Conservation (phyloP, 371 early-diverging fungal genomes). For the Cokeromyces recurvatus region DNA sequence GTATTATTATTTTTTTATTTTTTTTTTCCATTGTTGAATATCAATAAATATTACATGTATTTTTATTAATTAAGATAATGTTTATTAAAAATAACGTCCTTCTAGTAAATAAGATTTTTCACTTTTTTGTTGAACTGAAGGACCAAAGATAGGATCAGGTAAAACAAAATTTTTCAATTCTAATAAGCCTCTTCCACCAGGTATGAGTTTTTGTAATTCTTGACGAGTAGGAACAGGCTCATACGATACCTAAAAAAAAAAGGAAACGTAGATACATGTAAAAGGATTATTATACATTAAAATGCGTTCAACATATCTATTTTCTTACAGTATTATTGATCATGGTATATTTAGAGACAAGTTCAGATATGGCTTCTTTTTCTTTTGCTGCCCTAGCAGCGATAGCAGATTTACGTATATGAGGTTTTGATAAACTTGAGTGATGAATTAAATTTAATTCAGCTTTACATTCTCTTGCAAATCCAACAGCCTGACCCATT, state of each 20-base stretch:
- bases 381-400: constrained; percentile 51
- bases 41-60: no score
- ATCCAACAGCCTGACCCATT: constrained; percentile 59
- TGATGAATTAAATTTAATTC: constrained; percentile 49
- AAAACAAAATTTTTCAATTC: constrained; percentile 44
- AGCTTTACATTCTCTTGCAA: constrained; percentile 50
- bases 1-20: no score
- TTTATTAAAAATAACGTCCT: constrained; percentile 21
- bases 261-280: no score
- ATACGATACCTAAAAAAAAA: constrained; percentile 40
- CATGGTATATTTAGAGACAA: constrained; percentile 41
- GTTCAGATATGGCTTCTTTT: constrained; percentile 44
- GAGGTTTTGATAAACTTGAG: constrained; percentile 42
- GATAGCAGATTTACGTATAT: constrained; percentile 38
- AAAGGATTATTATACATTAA: no score
- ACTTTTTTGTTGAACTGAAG: constrained; percentile 14
- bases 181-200: constrained; percentile 54
- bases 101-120: constrained; percentile 20
- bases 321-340: constrained; percentile 53
- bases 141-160: constrained; percentile 52
- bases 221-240: constrained; percentile 47
- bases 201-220: constrained; percentile 51
- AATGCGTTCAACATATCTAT: not conserved
- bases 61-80: not conserved
- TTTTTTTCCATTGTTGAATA: no score